A percentile compares a stretch with the other conserved stretches of the same genome.
Evolutionary conservation across 108 stramenopile species (phyloP).

Genomic region (Cyclostephanos invisitatus): DNA sequence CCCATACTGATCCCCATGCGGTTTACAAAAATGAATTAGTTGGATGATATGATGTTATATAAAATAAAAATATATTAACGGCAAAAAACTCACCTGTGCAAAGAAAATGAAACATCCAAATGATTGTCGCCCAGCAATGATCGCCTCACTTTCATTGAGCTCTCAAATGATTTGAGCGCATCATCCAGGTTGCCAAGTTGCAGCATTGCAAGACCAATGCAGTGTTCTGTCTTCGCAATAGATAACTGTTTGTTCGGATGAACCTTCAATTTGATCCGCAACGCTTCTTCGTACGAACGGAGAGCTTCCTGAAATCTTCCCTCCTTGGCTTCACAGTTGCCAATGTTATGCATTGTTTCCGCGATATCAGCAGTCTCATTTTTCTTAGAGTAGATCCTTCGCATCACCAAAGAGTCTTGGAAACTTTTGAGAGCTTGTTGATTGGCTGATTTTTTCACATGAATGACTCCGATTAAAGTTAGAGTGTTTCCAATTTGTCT

Average conservation of each 20-base stretch:
- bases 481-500: constrained; percentile 37
- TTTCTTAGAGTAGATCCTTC: constrained; percentile 19
- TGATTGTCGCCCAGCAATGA: constrained; percentile 38
- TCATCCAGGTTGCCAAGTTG: constrained; percentile 37
- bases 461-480: constrained; percentile 45
- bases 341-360: constrained; percentile 57
- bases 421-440: constrained; percentile 48
- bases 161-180: constrained; percentile 43
- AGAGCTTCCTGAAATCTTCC: constrained; percentile 33
- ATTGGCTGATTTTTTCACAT: constrained; percentile 28
- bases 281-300: constrained; percentile 32
- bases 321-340: constrained; percentile 49
- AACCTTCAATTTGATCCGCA: constrained; percentile 36
- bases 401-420: constrained; percentile 40
- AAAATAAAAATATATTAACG: neutral
- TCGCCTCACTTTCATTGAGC: constrained; percentile 35
- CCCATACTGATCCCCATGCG: constrained; percentile 26
- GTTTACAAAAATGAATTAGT: neutral
- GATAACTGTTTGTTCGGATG: constrained; percentile 26
- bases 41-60: neutral
- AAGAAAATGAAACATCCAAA: constrained; percentile 53
- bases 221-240: constrained; percentile 52
- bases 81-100: constrained; percentile 40
- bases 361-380: constrained; percentile 27
- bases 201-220: constrained; percentile 37